Conservation (phyloP, 805 yeast genomes). For the Candida broadrunensis region DNA sequence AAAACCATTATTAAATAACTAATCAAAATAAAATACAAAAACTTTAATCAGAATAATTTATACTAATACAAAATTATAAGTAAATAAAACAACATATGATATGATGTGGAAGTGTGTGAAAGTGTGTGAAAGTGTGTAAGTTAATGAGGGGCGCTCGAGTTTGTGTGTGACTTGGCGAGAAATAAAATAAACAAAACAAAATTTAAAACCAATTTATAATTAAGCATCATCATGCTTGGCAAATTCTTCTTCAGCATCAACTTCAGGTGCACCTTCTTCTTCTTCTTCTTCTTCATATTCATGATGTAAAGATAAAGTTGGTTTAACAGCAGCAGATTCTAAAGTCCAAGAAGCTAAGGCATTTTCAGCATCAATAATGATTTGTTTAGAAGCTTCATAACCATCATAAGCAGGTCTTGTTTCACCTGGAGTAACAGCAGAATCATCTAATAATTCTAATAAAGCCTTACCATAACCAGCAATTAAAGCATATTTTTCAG, state of each 20-base stretch:
- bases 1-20: background rate
- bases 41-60: background rate
- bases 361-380: slow-evolving; percentile 80
- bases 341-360: slow-evolving; percentile 84
- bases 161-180: too few relatives aligned
- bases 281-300: slow-evolving; percentile 50
- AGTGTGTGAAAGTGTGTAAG: too few relatives aligned
- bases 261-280: slow-evolving; percentile 50
- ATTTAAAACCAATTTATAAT: slow-evolving; percentile 1
- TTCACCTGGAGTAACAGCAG: slow-evolving; percentile 90
- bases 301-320: slow-evolving; percentile 69
- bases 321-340: slow-evolving; percentile 78
- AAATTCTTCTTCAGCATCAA: slow-evolving; percentile 52
- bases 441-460: slow-evolving; percentile 76
- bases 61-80: background rate
- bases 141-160: too few relatives aligned
- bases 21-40: background rate
- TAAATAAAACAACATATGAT: too few relatives aligned
- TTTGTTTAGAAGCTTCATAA: slow-evolving; percentile 84
- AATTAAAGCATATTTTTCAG: slow-evolving; percentile 81
- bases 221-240: slow-evolving; percentile 39
- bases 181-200: slow-evolving; percentile 1
- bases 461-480: slow-evolving; percentile 90
- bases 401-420: slow-evolving; percentile 89
- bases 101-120: too few relatives aligned